Base-by-base conservation (phyloP, 352 stramenopile genomes). In the Phytopythium ostracodes region DNA sequence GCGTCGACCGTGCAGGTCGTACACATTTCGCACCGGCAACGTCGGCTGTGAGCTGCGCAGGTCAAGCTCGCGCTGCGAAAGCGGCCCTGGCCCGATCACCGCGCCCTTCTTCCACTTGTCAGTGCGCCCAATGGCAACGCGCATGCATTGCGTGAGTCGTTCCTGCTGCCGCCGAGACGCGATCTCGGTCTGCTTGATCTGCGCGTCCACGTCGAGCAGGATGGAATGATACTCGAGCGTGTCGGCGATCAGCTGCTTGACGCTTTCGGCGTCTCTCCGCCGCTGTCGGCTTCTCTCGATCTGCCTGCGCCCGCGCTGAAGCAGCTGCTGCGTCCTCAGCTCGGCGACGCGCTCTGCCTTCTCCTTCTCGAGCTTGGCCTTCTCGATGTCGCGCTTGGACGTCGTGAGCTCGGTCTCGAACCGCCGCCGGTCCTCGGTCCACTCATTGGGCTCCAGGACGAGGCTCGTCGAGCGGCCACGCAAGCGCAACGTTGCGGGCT, bases 1-100 rank as follows among this genome's bases (percentile, higher is more conserved):
- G 4, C 76, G 77, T 2, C 78, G 71, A 2, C 82, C 82, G 14
- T 92, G 76, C 10, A 88, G 75, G 64, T 91, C 82, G 57, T 89
- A 91, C 44, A 89, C 73, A 47, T n/a, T 64, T 46, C 50, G 49
- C 36, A 52, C 42, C 27, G n/a, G 2, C 47, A 20, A 50, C 40
- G 10, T 29, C 14, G 43, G 59, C 14, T 6, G 60, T 11, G 35
- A 79, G 38, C 42, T 12, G 40, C 55, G 15, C 38, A 60, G 42
- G 42, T 86, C 65, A 6, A 81, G 71, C 38, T 87, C 75, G 17
- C 68, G 68, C 44, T 78, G 75, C 0, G 76, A 85, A 18, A 81
- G 66, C 17, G 77, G 77, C 0, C 78, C 78, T 8, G 76, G 40
- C 0, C 77, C 76, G 11, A 87, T 43, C 27, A 85, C 59, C 4